Base-by-base conservation (phyloP, 1,284 basidiomycete genomes). In the Cutaneotrichosporon arboriforme region DNA sequence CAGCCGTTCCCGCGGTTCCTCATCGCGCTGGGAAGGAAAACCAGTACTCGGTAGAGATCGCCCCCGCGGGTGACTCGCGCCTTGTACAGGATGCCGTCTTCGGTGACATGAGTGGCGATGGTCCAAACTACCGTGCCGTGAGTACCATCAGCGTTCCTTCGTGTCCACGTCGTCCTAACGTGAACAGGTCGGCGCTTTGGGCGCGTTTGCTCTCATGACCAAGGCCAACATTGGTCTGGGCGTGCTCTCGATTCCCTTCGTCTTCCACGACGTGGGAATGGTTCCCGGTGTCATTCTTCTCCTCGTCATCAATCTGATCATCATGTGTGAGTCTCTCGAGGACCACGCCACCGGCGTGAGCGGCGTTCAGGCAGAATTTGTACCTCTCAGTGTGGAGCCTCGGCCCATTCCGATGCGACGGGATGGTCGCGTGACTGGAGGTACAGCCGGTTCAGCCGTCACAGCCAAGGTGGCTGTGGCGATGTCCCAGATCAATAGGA, bases 201-300 rank as follows among this genome's bases (percentile, higher is more conserved):
- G 59, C 51, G 8, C 55, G 54, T 41, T 54, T 26, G 60, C 62
- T 15, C 58, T 69, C 22, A 60, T 60, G 58, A 60, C 66, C 40
- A 58, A 64, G 58, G 59, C 63, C 15, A 66, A 68, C 54, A 64
- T 72, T 44, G 69, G 65, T 49, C 55, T 70, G 26, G 68, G 67
- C 56, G 67, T 70, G 1, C 54, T 69, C 14, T 62, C 66, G 12
- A 64, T 70, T 41, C 69, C 69, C 5, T 51, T 62, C 13, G 67
- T 70, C 5, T 58, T 72, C 26, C 53, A 59, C 34, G 57, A 59
- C 2, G 57, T 67, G 33, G 67, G 69, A 8, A 56, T 64, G 20
- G 64, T 69, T 2, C 68, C 70, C 8, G 70, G 70, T 22, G 46
- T 67, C 18, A 54, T 71, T 36, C 46, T 66, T 44, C 52, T 73